Percentiles rank a stretch among this genome's conserved stretches.
phyloP scores from a whole-genome alignment of 768 basidiomycete genomes.

The Fibroporia radiculosa region DNA sequence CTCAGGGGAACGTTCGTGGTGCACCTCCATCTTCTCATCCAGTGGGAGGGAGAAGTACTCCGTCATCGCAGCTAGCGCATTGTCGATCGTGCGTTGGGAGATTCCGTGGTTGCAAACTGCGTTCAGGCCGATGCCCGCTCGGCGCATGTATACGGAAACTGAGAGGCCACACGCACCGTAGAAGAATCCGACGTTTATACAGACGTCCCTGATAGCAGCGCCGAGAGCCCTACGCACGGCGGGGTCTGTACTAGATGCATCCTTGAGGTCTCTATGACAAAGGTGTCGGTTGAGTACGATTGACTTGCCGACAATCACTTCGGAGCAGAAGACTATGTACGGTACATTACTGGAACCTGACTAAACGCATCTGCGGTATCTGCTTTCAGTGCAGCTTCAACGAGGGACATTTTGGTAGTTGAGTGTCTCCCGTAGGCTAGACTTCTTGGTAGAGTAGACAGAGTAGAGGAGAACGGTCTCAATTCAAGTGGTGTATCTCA shows the following conservation, averaged over 20 bases:
- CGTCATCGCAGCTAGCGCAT: slow-evolving; percentile 40
- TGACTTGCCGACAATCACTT: not conserved
- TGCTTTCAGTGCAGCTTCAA: slow-evolving; percentile 16
- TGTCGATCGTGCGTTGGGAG: slow-evolving; percentile 38
- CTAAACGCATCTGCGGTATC: slow-evolving; percentile 21
- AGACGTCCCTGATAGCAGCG: slow-evolving; percentile 59
- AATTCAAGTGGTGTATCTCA: too few species aligned
- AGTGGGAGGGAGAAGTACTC: slow-evolving; percentile 61
- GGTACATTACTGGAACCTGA: slow-evolving; percentile 23
- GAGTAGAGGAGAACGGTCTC: too few species aligned
- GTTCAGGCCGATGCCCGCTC: slow-evolving; percentile 77
- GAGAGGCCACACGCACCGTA: slow-evolving; percentile 57
- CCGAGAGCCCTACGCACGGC: slow-evolving; percentile 40
- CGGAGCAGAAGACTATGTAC: too few species aligned
- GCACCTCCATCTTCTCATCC: slow-evolving; percentile 59
- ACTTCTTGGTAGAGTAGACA: too few species aligned
- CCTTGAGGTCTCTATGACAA: slow-evolving; percentile 20
- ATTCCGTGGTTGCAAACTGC: slow-evolving; percentile 81
- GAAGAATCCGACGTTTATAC: slow-evolving; percentile 75
- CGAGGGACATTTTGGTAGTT: slow-evolving; percentile 15
- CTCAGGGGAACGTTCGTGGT: slow-evolving; percentile 5
- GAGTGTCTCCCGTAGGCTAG: not conserved
- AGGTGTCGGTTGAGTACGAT: not conserved
- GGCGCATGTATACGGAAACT: slow-evolving; percentile 38
- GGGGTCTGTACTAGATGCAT: slow-evolving; percentile 18